Conservation (phyloP, 768 basidiomycete genomes). For the Trametes cinnabarina region DNA sequence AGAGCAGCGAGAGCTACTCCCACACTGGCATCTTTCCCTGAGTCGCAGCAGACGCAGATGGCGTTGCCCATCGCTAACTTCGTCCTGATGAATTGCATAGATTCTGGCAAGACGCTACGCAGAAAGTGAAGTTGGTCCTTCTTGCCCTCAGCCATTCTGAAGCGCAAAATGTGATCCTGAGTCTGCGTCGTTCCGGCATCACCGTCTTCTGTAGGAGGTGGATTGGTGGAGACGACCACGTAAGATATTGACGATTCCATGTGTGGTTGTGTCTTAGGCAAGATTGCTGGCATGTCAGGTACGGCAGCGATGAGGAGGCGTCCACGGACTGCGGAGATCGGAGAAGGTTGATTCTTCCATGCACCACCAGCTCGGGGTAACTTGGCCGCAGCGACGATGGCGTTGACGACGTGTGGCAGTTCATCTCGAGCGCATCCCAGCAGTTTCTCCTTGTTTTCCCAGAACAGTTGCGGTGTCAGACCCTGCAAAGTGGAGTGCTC, state of each 20-base stretch:
- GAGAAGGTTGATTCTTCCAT: conserved; percentile 26
- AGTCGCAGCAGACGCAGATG: conserved; percentile 53
- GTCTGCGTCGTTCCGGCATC: not conserved
- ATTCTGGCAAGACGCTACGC: conserved; percentile 44
- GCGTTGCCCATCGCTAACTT: conserved; percentile 37
- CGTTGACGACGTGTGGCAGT: conserved; percentile 45
- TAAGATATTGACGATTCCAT: conserved; percentile 22
- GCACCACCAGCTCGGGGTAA: not conserved
- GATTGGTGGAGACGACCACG: conserved; percentile 29
- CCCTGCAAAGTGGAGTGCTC: conserved; percentile 46
- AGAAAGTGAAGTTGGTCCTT: conserved; percentile 33
- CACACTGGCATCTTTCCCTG: conserved; percentile 60
- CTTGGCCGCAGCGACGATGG: conserved; percentile 18
- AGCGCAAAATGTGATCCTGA: conserved; percentile 10
- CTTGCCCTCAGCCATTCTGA: conserved; percentile 25
- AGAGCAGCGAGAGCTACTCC: conserved; percentile 63
- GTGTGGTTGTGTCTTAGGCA: conserved; percentile 5
- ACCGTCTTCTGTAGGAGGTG: not conserved
- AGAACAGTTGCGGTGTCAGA: conserved; percentile 71
- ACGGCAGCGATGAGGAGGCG: conserved; percentile 41
- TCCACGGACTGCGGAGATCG: conserved; percentile 39
- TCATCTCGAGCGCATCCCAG: conserved; percentile 46
- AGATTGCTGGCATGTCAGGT: conserved; percentile 27
- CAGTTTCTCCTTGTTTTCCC: conserved; percentile 53
- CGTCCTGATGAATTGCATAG: conserved; percentile 44